These are phyloP conservation scores for Aspergillus tanneri DNA, from an alignment of 2,329 filamentous ascomycete species.

Conservation along the genomic window DNA sequence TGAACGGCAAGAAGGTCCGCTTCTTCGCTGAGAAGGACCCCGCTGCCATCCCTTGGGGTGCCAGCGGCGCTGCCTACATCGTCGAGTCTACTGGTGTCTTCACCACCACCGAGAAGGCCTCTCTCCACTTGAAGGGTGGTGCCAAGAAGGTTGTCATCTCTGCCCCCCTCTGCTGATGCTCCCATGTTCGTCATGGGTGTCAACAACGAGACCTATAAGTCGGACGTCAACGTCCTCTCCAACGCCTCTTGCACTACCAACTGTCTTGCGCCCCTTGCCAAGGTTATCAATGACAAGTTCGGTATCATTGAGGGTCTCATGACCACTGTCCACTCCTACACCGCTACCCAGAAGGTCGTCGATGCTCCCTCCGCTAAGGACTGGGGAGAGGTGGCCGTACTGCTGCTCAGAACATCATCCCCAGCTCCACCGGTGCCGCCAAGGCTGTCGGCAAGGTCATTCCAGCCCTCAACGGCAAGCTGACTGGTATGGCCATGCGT, in stretches of 20 bases:
- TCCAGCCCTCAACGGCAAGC: conserved; percentile 95
- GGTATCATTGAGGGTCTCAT: conserved; percentile 97
- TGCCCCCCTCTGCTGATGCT: conserved; percentile 66
- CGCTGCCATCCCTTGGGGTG: conserved; percentile 81
- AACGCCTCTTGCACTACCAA: conserved; percentile 99
- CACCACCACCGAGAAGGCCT: conserved; percentile 96
- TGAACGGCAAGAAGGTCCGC: conserved; percentile 93
- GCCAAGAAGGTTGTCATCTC: conserved; percentile 92
- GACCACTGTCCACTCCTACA: conserved; percentile 99
- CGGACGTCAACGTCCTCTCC: conserved; percentile 89
- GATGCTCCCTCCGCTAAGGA: conserved; percentile 98
- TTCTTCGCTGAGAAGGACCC: conserved; percentile 96
- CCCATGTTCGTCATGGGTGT: conserved; percentile 99
- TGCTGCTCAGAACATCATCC: conserved; percentile 99
- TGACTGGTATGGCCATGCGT: conserved; percentile 99
- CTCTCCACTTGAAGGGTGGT: conserved; percentile 89
- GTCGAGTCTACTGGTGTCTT: conserved; percentile 99
- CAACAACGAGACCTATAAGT: conserved; percentile 92
- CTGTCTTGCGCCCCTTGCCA: conserved; percentile 98
- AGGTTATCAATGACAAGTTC: conserved; percentile 99
- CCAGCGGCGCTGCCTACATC: conserved; percentile 86
- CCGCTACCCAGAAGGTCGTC: conserved; percentile 98
- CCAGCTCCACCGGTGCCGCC: conserved; percentile 96
- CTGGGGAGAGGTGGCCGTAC: conserved; percentile 98
- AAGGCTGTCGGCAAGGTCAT: conserved; percentile 99